Conservation (phyloP, 2,329 filamentous ascomycete genomes). For the Aspergillus carbonarius region DNA sequence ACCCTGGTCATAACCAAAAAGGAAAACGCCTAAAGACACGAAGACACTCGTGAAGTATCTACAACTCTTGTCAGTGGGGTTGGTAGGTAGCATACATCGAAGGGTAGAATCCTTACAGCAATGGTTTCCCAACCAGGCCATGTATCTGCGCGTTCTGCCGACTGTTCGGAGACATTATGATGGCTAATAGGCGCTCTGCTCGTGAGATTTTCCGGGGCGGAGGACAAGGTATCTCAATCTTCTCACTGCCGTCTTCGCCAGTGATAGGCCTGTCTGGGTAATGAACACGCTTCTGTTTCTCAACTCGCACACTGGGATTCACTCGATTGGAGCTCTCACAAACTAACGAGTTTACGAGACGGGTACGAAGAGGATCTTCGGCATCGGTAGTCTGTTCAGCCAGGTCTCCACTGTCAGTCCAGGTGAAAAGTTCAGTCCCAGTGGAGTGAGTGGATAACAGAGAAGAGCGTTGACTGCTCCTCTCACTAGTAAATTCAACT, state of each 20-base stretch:
- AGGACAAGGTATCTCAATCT: constrained; percentile 70
- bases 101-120: constrained; percentile 67
- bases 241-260: constrained; percentile 36
- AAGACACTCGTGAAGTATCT: constrained; percentile 93
- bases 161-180: constrained; percentile 81
- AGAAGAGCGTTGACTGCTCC: constrained; percentile 55
- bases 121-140: constrained; percentile 91
- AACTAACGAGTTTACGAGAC: constrained; percentile 66
- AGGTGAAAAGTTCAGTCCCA: constrained; percentile 72
- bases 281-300: constrained; percentile 65
- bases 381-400: constrained; percentile 84
- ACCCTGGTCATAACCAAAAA: constrained; percentile 66
- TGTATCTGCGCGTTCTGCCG: constrained; percentile 68
- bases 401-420: constrained; percentile 93
- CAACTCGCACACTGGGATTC: constrained; percentile 34
- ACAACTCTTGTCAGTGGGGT: constrained; percentile 22
- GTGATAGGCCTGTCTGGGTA: constrained; percentile 58
- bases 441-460: constrained; percentile 50
- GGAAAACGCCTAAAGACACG: constrained; percentile 62
- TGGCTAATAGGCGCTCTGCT: constrained; percentile 69
- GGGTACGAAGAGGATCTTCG: constrained; percentile 75
- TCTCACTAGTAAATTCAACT: constrained; percentile 46
- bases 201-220: constrained; percentile 62
- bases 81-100: constrained; percentile 5
- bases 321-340: constrained; percentile 54